Percentiles rank a stretch among this genome's conserved stretches.
Evolutionary conservation across 2,329 filamentous ascomycete genomes (phyloP).

Genomic region (Bipolaris zeicola): DNA sequence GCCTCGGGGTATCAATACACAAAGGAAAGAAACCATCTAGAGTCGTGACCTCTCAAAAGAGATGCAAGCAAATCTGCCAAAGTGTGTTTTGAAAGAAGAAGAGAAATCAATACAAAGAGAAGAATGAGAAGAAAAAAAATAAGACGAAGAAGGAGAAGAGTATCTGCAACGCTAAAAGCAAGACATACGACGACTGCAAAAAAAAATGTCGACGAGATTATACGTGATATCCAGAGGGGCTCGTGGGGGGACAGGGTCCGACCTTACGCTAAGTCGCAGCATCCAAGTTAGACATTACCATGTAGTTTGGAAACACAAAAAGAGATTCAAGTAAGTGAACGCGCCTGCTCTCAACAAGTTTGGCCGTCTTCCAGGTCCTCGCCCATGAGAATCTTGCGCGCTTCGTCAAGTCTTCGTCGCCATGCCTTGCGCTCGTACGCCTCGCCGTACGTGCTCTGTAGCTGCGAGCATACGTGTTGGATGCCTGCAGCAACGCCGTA

Average conservation of each 20-base stretch:
- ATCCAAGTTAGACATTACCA: conserved; percentile 41
- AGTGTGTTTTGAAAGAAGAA: neutral
- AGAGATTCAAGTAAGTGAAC: conserved; percentile 4
- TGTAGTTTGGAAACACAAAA: conserved; percentile 8
- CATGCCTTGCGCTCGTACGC: conserved; percentile 66
- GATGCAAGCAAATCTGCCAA: conserved; percentile 3
- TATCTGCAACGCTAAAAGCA: neutral
- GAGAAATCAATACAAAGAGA: neutral
- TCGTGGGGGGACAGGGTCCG: conserved; percentile 10
- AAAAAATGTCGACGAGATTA: conserved; percentile 4
- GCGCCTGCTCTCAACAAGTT: conserved; percentile 23
- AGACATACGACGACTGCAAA: neutral
- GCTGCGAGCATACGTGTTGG: conserved; percentile 57
- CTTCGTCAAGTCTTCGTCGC: conserved; percentile 74
- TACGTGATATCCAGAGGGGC: conserved; percentile 10
- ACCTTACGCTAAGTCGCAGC: conserved; percentile 31
- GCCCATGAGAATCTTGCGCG: conserved; percentile 74
- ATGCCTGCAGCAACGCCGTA: conserved; percentile 59
- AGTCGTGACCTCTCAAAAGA: conserved; percentile 17
- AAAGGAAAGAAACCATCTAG: conserved; percentile 18
- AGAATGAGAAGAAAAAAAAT: neutral
- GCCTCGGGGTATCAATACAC: conserved; percentile 42
- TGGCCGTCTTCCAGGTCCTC: conserved; percentile 51
- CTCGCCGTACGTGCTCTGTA: conserved; percentile 57
- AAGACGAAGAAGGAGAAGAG: neutral